Conservation (phyloP, 2,329 filamentous ascomycete genomes). For the Fusarium zealandicum region DNA sequence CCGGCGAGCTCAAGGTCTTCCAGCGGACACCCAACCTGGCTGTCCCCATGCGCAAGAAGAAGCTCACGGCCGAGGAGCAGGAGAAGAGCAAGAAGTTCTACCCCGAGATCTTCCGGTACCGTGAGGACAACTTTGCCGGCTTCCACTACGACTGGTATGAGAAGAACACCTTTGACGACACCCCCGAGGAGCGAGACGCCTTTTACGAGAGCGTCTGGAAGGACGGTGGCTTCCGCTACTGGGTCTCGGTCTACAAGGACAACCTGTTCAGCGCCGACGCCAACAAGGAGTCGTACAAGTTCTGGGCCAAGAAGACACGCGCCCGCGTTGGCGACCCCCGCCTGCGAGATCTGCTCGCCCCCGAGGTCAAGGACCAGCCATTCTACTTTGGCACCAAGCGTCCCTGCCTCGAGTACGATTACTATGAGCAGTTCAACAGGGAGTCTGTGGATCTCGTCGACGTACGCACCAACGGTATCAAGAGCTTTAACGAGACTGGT, state of each 20-base stretch:
- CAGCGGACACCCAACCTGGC: slow-evolving; percentile 73
- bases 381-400: slow-evolving; percentile 64
- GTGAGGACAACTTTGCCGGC: slow-evolving; percentile 63
- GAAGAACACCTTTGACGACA: slow-evolving; percentile 63
- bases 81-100: slow-evolving; percentile 54
- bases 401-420: slow-evolving; percentile 51
- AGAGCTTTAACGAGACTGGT: slow-evolving; percentile 51
- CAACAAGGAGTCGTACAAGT: slow-evolving; percentile 62
- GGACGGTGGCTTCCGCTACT: slow-evolving; percentile 62
- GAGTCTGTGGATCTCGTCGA: slow-evolving; percentile 53
- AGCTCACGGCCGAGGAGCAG: slow-evolving; percentile 50
- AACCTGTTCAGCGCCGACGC: slow-evolving; percentile 53
- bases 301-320: slow-evolving; percentile 61
- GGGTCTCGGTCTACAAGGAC: slow-evolving; percentile 63
- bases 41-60: slow-evolving; percentile 64
- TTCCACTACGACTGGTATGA: slow-evolving; percentile 64
- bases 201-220: slow-evolving; percentile 58
- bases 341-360: slow-evolving; percentile 60
- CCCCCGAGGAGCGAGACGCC: slow-evolving; percentile 56
- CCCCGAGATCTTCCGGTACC: slow-evolving; percentile 58
- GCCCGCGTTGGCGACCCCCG: slow-evolving; percentile 57
- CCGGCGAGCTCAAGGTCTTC: slow-evolving; percentile 64
- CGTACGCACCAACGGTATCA: slow-evolving; percentile 50
- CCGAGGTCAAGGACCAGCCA: slow-evolving; percentile 58
- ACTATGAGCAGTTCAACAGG: slow-evolving; percentile 58